These are phyloP conservation scores for Kwoniella shivajii DNA, from an alignment of 1,284 basidiomycete species.

Conservation along the genomic window DNA sequence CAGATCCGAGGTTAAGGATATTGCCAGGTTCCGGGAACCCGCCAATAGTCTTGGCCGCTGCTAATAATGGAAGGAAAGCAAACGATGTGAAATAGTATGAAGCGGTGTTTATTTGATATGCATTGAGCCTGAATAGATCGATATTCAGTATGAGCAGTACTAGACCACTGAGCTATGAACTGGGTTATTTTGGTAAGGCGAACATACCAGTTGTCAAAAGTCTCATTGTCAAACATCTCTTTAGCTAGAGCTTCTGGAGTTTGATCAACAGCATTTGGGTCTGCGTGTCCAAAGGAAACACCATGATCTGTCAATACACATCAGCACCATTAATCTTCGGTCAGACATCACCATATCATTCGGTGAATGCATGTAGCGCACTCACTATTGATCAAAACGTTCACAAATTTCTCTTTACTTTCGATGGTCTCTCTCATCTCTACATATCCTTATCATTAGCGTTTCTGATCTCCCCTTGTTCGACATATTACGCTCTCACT, in stretches of 20 bases:
- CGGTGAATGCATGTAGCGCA: no score
- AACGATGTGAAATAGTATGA: conserved; percentile 53
- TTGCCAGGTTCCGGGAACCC: conserved; percentile 45
- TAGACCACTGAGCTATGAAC: no score
- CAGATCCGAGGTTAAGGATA: conserved; percentile 48
- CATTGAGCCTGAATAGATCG: conserved; percentile 28
- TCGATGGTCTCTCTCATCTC: conserved; percentile 35
- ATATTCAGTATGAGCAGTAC: background rate
- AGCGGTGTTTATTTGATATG: conserved; percentile 49
- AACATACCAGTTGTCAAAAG: conserved; percentile 45
- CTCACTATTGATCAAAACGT: conserved; percentile 46
- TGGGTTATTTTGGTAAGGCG: no score
- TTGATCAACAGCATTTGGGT: conserved; percentile 40
- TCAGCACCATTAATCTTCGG: background rate
- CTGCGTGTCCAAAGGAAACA: conserved; percentile 37
- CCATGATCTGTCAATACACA: conserved; percentile 40
- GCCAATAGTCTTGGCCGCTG: conserved; percentile 42
- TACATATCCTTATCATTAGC: conserved; percentile 8
- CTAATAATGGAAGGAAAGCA: conserved; percentile 52
- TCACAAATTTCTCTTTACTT: conserved; percentile 42
- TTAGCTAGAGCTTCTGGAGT: conserved; percentile 46
- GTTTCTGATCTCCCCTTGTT: background rate
- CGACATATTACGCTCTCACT: conserved; percentile 27
- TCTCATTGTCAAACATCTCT: conserved; percentile 50
- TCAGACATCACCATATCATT: background rate